A percentile compares a stretch with the other conserved stretches of the same genome.
Evolutionary conservation across 2,329 filamentous ascomycete genomes (phyloP).

Genomic region (Leptographium galeiforme): DNA sequence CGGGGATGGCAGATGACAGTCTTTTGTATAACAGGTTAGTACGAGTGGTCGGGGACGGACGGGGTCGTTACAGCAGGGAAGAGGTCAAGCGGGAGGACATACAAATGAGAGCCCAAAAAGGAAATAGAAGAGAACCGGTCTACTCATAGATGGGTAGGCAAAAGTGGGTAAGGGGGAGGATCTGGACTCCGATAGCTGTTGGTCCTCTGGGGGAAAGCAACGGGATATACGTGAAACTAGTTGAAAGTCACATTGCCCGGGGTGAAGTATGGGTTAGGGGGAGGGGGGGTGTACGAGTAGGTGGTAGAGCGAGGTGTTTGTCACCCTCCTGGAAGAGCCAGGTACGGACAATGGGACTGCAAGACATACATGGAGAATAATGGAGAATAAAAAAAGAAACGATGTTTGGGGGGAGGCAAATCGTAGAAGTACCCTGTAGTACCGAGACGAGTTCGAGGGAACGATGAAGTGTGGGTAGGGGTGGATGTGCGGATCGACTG

Average conservation of each 20-base stretch:
- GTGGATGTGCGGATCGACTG: constrained; percentile 4
- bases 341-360: neutral
- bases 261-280: neutral
- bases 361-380: neutral
- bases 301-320: neutral
- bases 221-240: constrained; percentile 3
- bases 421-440: neutral
- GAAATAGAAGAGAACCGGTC: constrained; percentile 1
- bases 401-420: neutral
- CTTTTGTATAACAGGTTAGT: constrained; percentile 7
- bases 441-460: no score
- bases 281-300: neutral
- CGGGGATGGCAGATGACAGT: constrained; percentile 8
- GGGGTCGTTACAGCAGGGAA: neutral
- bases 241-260: neutral
- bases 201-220: neutral
- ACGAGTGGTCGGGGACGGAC: neutral
- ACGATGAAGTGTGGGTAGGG: neutral
- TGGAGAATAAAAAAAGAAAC: neutral
- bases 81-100: neutral
- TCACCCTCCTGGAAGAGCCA: neutral
- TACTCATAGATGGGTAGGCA: neutral
- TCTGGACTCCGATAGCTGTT: constrained; percentile 2
- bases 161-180: neutral
- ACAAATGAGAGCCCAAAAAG: constrained; percentile 3